Evolutionary conservation across 352 stramenopile genomes (phyloP).

Genomic region (Pythium oligandrum): DNA sequence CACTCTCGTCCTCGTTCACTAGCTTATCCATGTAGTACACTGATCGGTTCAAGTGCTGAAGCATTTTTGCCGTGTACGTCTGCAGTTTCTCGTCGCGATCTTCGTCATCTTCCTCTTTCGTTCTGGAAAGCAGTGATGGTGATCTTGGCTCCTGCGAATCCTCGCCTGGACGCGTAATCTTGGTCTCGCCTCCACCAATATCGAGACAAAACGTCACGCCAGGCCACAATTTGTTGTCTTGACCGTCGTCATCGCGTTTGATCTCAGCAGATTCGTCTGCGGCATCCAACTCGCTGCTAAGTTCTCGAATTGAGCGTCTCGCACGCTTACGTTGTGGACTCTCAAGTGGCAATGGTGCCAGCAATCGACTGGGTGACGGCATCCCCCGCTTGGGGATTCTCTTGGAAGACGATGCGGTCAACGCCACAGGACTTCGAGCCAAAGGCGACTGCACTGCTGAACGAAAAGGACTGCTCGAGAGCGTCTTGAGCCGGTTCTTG

Average conservation of each 20-base stretch:
- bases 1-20: slow-evolving; percentile 35
- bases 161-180: slow-evolving; percentile 44
- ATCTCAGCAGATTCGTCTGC: too few relatives aligned
- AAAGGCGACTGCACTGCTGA: slow-evolving; percentile 18
- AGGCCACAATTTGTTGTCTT: slow-evolving; percentile 32
- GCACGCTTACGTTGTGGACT: slow-evolving; percentile 40
- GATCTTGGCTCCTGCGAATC: slow-evolving; percentile 35
- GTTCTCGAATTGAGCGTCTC: slow-evolving; percentile 32
- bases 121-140: neutral
- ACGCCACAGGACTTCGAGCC: neutral
- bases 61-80: slow-evolving; percentile 43
- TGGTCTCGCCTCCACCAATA: slow-evolving; percentile 23
- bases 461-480: slow-evolving; percentile 35
- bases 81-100: slow-evolving; percentile 37
- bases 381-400: slow-evolving; percentile 33
- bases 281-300: slow-evolving; percentile 21
- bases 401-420: slow-evolving; percentile 27
- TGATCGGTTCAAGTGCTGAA: slow-evolving; percentile 59
- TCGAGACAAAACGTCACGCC: slow-evolving; percentile 51
- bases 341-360: slow-evolving; percentile 20
- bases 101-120: slow-evolving; percentile 20
- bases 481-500: slow-evolving; percentile 29
- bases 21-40: slow-evolving; percentile 65
- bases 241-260: too few relatives aligned
- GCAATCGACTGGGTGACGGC: slow-evolving; percentile 7